phyloP scores from a whole-genome alignment of 495 filamentous ascomycete species.

The Hypoxylon rickii region DNA sequence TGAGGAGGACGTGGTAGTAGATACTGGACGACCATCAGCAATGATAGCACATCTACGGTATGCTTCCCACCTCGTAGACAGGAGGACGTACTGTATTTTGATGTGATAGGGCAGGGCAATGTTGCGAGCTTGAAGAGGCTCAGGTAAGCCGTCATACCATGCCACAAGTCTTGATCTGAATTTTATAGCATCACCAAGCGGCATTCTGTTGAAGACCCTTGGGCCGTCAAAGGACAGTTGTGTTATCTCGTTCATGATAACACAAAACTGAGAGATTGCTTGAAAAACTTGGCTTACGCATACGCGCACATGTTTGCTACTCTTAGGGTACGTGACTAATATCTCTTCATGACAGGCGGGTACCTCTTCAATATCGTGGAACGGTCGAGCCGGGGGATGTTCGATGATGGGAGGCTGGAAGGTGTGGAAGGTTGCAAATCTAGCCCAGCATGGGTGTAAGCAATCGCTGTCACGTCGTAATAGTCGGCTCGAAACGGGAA shows the following conservation, averaged over 20 bases:
- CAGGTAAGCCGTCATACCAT: slow-evolving; percentile 40
- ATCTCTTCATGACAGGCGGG: slow-evolving; percentile 43
- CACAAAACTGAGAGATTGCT: slow-evolving; percentile 40
- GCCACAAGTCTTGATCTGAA: slow-evolving; percentile 32
- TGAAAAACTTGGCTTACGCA: slow-evolving; percentile 37
- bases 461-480: no score
- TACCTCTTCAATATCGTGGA: slow-evolving; percentile 34
- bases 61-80: no score
- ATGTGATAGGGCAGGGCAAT: slow-evolving; percentile 43
- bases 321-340: slow-evolving; percentile 41
- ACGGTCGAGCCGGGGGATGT: slow-evolving; percentile 32
- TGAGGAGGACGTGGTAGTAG: slow-evolving; percentile 22
- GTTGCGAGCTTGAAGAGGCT: slow-evolving; percentile 38
- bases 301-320: slow-evolving; percentile 28
- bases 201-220: slow-evolving; percentile 14
- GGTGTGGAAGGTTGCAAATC: slow-evolving; percentile 33
- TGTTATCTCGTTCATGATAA: slow-evolving; percentile 39
- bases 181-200: slow-evolving; percentile 25
- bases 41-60: no score
- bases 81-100: slow-evolving; percentile 37
- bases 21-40: slow-evolving; percentile 15
- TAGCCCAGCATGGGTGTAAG: no score
- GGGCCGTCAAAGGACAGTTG: slow-evolving; percentile 12
- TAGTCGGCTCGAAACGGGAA: no score
- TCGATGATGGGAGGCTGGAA: slow-evolving; percentile 34